phyloP scores from a whole-genome alignment of 2,329 filamentous ascomycete genomes.

The Periconia macrospinosa region DNA sequence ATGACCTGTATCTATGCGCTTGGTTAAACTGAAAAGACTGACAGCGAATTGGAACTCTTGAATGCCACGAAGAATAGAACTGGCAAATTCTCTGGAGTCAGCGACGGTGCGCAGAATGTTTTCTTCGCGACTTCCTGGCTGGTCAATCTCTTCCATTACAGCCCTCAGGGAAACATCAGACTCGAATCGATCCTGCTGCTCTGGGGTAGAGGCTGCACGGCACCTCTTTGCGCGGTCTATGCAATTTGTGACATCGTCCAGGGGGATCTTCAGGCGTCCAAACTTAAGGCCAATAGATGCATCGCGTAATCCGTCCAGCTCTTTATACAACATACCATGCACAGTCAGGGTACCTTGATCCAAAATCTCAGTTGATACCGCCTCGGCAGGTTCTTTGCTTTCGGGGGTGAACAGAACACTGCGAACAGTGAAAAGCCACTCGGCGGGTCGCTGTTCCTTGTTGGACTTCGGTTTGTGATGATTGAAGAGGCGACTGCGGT shows the following conservation, averaged over 20 bases:
- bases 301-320: conserved; percentile 84
- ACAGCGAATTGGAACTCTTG: conserved; percentile 96
- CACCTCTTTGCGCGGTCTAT: conserved; percentile 56
- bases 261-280: conserved; percentile 85
- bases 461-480: conserved; percentile 51
- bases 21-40: conserved; percentile 85
- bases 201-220: conserved; percentile 32
- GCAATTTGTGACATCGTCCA: conserved; percentile 77
- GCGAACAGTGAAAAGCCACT: conserved; percentile 87
- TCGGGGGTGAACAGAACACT: conserved; percentile 89
- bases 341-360: conserved; percentile 88
- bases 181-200: conserved; percentile 30
- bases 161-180: conserved; percentile 68
- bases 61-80: conserved; percentile 86
- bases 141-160: conserved; percentile 73
- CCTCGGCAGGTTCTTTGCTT: conserved; percentile 79
- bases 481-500: conserved; percentile 85
- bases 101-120: conserved; percentile 80
- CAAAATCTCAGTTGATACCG: conserved; percentile 74
- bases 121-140: conserved; percentile 67
- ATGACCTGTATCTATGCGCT: conserved; percentile 70
- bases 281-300: conserved; percentile 88
- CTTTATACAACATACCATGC: conserved; percentile 85
- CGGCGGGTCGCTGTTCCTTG: conserved; percentile 74
- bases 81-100: conserved; percentile 89